Conservation (phyloP, 2,329 filamentous ascomycete species). For the Alternaria brassicae region DNA sequence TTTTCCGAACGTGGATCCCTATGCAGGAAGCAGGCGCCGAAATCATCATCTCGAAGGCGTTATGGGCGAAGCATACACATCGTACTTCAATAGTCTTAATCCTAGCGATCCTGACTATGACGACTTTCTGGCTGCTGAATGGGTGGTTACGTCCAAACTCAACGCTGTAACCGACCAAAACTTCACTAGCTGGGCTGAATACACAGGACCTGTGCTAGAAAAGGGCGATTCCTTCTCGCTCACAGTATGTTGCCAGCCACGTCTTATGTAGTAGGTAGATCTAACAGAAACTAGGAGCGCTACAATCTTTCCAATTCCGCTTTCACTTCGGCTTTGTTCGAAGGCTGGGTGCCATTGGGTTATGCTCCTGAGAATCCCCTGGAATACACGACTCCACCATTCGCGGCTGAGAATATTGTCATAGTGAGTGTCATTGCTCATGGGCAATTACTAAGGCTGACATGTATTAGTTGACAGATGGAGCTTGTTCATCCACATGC, state of each 20-base stretch:
- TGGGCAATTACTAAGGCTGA: background rate
- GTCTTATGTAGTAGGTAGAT: too few species aligned
- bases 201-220: constrained; percentile 37
- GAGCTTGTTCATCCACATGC: constrained; percentile 64
- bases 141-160: constrained; percentile 23
- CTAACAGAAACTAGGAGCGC: too few species aligned
- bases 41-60: constrained; percentile 43
- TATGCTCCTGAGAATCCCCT: too few species aligned
- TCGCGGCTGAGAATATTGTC: background rate
- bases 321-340: background rate
- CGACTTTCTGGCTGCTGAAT: constrained; percentile 19
- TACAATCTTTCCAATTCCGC: constrained; percentile 2
- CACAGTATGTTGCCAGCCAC: too few species aligned
- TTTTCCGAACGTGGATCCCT: constrained; percentile 54
- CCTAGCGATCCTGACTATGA: constrained; percentile 3
- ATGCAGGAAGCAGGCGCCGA: constrained; percentile 54
- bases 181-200: constrained; percentile 53
- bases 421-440: background rate
- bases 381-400: too few species aligned
- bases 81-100: constrained; percentile 8
- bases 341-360: constrained; percentile 2
- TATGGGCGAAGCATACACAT: constrained; percentile 23
- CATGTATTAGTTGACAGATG: constrained; percentile 55
- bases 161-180: constrained; percentile 31
- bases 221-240: constrained; percentile 46